Evolutionary conservation across 768 basidiomycete genomes (phyloP).

Genomic region (Rhizopogon roseolus): DNA sequence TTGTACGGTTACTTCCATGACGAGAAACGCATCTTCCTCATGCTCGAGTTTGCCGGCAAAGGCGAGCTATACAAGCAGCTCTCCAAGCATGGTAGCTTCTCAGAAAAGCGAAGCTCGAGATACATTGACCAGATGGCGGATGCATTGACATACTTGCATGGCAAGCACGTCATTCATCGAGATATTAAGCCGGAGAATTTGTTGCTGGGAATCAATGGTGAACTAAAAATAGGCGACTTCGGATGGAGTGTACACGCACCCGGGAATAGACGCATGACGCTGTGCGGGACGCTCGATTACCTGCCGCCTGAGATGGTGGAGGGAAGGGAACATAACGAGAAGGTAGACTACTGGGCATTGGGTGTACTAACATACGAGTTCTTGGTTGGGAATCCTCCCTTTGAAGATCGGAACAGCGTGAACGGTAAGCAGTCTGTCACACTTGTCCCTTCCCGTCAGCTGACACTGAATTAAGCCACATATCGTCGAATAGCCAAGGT

Average conservation of each 20-base stretch:
- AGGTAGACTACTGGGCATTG: constrained; percentile 94
- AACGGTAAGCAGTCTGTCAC: constrained; percentile 48
- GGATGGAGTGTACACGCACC: constrained; percentile 99
- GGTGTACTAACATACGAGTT: constrained; percentile 98
- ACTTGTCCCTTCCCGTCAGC: background rate
- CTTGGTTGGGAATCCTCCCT: constrained; percentile 76
- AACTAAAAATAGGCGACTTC: constrained; percentile 97
- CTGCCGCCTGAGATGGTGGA: constrained; percentile 99
- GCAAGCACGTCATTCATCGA: constrained; percentile 96
- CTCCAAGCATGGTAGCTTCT: constrained; percentile 79
- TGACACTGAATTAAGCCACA: constrained; percentile 51
- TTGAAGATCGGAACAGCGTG: constrained; percentile 79
- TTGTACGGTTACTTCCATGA: constrained; percentile 99
- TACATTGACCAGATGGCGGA: constrained; percentile 99
- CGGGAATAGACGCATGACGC: constrained; percentile 79
- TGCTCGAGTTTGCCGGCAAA: constrained; percentile 96
- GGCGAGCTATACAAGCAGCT: constrained; percentile 98
- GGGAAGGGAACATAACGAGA: constrained; percentile 81
- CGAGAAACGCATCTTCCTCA: constrained; percentile 93
- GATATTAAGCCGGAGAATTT: constrained; percentile 99
- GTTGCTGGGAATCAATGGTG: constrained; percentile 89
- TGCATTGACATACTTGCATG: constrained; percentile 86
- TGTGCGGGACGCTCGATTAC: constrained; percentile 96
- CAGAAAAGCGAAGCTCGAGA: constrained; percentile 80
- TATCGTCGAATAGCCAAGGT: constrained; percentile 86